These are phyloP conservation scores for Pseudopithomyces maydicus DNA, from an alignment of 2,329 filamentous ascomycete species.

Conservation along the genomic window DNA sequence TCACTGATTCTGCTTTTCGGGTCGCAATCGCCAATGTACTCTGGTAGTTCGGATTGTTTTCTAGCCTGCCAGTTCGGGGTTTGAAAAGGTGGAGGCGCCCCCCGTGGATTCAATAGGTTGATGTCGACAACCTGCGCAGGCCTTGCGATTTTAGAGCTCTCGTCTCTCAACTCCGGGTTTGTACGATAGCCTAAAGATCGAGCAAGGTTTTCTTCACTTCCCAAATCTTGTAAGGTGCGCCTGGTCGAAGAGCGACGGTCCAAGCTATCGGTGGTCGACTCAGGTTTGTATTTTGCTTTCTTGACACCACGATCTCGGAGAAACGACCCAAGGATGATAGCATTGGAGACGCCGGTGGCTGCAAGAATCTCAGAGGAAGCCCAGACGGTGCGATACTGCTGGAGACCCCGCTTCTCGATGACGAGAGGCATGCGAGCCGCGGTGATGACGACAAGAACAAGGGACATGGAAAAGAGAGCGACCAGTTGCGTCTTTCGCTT, in stretches of 20 bases:
- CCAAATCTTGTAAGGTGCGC: conserved; percentile 74
- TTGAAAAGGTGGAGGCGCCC: conserved; percentile 28
- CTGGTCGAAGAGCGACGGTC: conserved; percentile 63
- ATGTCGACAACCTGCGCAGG: conserved; percentile 42
- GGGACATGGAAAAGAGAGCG: conserved; percentile 81
- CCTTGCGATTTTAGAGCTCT: conserved; percentile 47
- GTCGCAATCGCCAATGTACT: conserved; percentile 28
- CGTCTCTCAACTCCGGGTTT: conserved; percentile 55
- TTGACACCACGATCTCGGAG: conserved; percentile 89
- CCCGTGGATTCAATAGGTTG: conserved; percentile 27
- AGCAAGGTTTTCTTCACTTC: conserved; percentile 90
- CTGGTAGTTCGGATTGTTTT: conserved; percentile 19
- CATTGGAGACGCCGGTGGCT: conserved; percentile 84
- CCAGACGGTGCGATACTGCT: conserved; percentile 86
- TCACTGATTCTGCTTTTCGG: conserved; percentile 29
- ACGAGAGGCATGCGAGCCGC: conserved; percentile 81
- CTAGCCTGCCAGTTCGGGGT: conserved; percentile 40
- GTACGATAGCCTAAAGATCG: conserved; percentile 76
- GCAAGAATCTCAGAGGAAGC: conserved; percentile 91
- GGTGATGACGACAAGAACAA: conserved; percentile 79
- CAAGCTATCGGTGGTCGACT: conserved; percentile 57
- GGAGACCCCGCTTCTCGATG: conserved; percentile 70
- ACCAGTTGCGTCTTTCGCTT: conserved; percentile 81
- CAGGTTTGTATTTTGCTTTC: conserved; percentile 74
- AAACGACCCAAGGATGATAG: conserved; percentile 88